Percentiles rank a stretch among this genome's conserved stretches.
Conservation (phyloP, 176 grass and related monocot genomes). For the Oryza longistaminata region DNA sequence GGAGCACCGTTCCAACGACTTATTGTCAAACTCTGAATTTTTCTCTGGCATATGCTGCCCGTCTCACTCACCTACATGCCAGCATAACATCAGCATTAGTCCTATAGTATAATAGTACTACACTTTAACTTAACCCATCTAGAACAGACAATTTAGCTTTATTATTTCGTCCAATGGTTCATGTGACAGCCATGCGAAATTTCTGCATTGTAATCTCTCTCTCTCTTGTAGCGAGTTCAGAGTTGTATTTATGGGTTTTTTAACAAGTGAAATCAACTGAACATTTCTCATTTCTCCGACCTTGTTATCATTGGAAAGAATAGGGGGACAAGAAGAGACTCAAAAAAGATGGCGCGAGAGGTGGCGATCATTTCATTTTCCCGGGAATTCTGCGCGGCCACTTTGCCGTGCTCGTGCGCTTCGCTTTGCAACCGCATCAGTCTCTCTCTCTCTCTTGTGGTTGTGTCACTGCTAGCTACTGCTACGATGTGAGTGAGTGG, state of each 20-base stretch:
- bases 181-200: neutral
- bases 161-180: neutral
- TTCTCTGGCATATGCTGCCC: neutral
- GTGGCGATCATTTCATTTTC: neutral
- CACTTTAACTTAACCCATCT: neutral
- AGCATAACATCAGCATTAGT: neutral
- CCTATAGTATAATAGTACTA: neutral
- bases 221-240: neutral
- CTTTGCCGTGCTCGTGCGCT: neutral
- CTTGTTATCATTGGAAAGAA: too few species aligned
- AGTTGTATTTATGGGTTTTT: neutral
- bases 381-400: neutral
- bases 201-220: neutral
- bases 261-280: neutral
- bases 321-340: too few species aligned
- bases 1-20: constrained; percentile 28
- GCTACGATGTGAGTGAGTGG: neutral
- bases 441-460: too few species aligned
- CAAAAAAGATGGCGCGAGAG: neutral
- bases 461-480: neutral
- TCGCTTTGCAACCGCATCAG: neutral
- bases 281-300: too few species aligned
- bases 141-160: neutral
- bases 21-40: neutral
- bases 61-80: neutral